Percentiles rank a stretch among this genome's conserved stretches.
These are phyloP conservation scores for Parathielavia appendiculata DNA, from an alignment of 495 filamentous ascomycete genomes.

Conservation along the genomic window DNA sequence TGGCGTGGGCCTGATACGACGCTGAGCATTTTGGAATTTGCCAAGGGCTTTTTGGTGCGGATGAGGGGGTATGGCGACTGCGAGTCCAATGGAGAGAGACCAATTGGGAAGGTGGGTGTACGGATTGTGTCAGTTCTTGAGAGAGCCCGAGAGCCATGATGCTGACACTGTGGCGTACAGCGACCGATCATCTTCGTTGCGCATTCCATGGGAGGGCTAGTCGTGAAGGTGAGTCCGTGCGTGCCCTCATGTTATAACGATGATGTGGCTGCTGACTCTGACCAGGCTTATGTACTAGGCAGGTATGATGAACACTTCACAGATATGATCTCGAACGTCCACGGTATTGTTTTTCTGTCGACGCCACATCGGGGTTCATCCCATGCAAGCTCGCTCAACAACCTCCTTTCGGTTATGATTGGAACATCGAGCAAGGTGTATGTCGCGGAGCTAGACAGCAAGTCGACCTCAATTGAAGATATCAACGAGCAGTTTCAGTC, in stretches of 20 bases:
- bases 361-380: conserved; percentile 2
- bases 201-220: conserved; percentile 6
- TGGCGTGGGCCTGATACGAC: conserved; percentile 1
- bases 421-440: background rate
- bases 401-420: background rate
- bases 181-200: conserved; percentile 5
- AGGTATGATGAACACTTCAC: background rate
- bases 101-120: background rate
- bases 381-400: background rate
- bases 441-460: background rate
- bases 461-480: background rate
- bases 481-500: background rate
- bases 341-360: conserved; percentile 5
- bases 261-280: background rate
- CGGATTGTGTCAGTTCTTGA: background rate
- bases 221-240: background rate
- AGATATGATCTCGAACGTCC: conserved; percentile 4
- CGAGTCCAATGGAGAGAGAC: background rate
- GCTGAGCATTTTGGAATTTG: conserved; percentile 1
- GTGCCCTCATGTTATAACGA: background rate
- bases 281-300: conserved; percentile 1
- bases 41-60: background rate
- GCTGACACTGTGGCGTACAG: background rate
- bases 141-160: background rate
- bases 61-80: conserved; percentile 2